A percentile compares a stretch with the other conserved stretches of the same genome.
These are phyloP conservation scores for Aspergillus glaucus DNA, from an alignment of 2,329 filamentous ascomycete genomes.

Conservation along the genomic window DNA sequence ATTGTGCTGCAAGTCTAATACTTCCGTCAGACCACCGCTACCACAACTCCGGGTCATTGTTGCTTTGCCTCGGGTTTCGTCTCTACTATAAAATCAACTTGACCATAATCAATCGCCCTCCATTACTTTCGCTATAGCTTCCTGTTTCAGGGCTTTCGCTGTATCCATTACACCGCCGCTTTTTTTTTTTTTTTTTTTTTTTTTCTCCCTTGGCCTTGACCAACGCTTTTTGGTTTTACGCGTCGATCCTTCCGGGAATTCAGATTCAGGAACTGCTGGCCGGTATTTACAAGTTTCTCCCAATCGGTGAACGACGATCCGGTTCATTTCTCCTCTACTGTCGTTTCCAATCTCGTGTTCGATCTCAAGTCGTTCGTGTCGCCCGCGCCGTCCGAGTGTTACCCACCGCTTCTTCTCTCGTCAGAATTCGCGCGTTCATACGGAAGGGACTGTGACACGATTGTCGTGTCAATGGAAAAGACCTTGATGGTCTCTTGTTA, in stretches of 20 bases:
- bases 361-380: slow-evolving; percentile 2
- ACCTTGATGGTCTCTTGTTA: slow-evolving; percentile 14
- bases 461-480: slow-evolving; percentile 28
- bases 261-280: no score
- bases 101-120: no score
- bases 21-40: no score
- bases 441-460: no score
- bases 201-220: slow-evolving; percentile 5
- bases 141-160: not conserved
- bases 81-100: no score
- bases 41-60: no score
- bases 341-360: not conserved
- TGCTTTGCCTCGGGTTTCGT: no score
- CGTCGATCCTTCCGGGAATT: not conserved
- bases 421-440: no score
- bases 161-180: slow-evolving; percentile 1
- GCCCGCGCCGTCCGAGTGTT: not conserved
- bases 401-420: not conserved
- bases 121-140: not conserved
- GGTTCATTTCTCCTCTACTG: slow-evolving; percentile 2
- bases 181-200: slow-evolving; percentile 9
- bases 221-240: no score
- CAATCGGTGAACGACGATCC: no score
- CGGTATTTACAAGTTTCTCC: no score
- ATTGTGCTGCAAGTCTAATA: no score